A percentile compares a stretch with the other conserved stretches of the same genome.
Conservation (phyloP, 2,329 filamentous ascomycete genomes). For the Trichoderma koningiopsis region DNA sequence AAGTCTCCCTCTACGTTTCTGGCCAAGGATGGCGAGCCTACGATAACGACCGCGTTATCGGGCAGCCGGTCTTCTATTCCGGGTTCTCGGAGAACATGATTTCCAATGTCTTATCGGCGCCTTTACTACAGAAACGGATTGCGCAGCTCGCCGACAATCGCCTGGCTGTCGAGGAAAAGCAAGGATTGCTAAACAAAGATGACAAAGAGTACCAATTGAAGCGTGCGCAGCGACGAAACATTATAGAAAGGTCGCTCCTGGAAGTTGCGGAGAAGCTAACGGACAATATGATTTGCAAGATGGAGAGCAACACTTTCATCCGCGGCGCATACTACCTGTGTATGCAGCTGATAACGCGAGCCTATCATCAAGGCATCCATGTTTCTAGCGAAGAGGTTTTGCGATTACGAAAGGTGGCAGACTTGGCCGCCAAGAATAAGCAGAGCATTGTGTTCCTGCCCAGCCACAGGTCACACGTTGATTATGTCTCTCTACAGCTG, state of each 20-base stretch:
- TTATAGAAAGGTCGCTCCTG: conserved; percentile 72
- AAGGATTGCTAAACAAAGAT: conserved; percentile 65
- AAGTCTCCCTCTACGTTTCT: conserved; percentile 90
- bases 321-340: conserved; percentile 85
- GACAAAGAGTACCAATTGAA: conserved; percentile 56
- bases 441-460: conserved; percentile 96
- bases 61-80: conserved; percentile 88
- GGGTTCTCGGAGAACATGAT: conserved; percentile 94
- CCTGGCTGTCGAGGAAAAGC: conserved; percentile 72
- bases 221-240: conserved; percentile 57
- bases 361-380: conserved; percentile 96
- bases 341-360: conserved; percentile 85
- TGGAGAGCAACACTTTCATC: conserved; percentile 93
- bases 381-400: conserved; percentile 93
- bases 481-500: conserved; percentile 92
- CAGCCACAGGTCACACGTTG: conserved; percentile 91
- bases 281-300: conserved; percentile 98
- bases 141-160: conserved; percentile 73
- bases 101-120: conserved; percentile 70
- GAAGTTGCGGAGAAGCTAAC: conserved; percentile 86
- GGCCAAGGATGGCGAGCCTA: conserved; percentile 96
- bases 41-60: conserved; percentile 80
- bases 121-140: conserved; percentile 74
- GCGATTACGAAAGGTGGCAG: conserved; percentile 76
- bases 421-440: conserved; percentile 80